Base-by-base conservation (phyloP, 371 early-diverging fungal species). In the Zopfochytrium polystomum region DNA sequence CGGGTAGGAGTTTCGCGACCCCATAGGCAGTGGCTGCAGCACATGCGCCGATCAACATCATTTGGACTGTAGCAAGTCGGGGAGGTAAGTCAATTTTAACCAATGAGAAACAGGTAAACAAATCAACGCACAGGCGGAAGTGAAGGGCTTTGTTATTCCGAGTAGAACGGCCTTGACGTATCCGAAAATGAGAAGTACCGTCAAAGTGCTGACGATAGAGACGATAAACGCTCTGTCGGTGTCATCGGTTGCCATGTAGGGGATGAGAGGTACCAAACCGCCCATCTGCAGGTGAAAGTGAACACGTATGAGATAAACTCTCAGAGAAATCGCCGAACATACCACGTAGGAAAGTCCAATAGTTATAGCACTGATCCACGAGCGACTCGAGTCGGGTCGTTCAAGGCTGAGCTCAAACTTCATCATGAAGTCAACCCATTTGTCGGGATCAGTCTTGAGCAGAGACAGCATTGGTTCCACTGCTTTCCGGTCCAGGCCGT, bases 341-440 rank as follows among this genome's bases (percentile, higher is more conserved):
- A 85, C 34, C 62, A 88, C 81, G 66, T 88, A 88, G 5, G 86
- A 81, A 18, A 73, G 29, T 3, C 88, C 88, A 55, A 87, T 86
- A 7, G 87, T 86, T 35, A 81, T 58, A 0, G 86, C 88, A 23
- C 81, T 79, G 35, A 83, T 83, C 85, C 84, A 84, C 35, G 82
- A 75, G 43, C 85, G 73, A 42, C 67, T 72, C 33, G 77, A 72
- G 62, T 82, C 80, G 29, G 87, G 89, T 71, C 73, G 77, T 60
- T 86, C 86, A 34, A 88, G 65, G 38, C 77, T 75, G 42, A 87
- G 70, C 66, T 88, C 87, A 71, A 86, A 86, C 58, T 82, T 78
- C 89, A 88, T 88, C 86, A 88, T 86, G 57, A 88, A 88, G 60
- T 88, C 87, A 7, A 72, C 58, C 65, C 62, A 65, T 9, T 47